These are phyloP conservation scores for Xerocomellus intermedius DNA, from an alignment of 768 basidiomycete genomes.

Conservation along the genomic window DNA sequence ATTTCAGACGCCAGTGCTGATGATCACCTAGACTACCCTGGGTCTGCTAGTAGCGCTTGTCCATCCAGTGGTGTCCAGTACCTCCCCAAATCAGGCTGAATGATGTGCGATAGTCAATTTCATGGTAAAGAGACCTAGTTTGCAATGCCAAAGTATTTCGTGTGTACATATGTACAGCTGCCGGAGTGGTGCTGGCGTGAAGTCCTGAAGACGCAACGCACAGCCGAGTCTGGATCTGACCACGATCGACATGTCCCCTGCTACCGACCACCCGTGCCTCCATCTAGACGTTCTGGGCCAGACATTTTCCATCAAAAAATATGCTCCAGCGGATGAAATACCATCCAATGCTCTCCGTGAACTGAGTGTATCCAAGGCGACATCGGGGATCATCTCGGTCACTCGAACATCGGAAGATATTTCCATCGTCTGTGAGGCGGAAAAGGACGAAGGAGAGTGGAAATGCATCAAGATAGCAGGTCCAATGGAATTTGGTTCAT, in stretches of 20 bases:
- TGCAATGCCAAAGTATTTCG: not conserved
- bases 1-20: not conserved
- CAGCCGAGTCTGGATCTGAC: not conserved
- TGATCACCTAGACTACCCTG: slow-evolving; percentile 45
- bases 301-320: slow-evolving; percentile 47
- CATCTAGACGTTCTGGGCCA: slow-evolving; percentile 45
- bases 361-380: slow-evolving; percentile 30
- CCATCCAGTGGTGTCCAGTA: slow-evolving; percentile 59
- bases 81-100: slow-evolving; percentile 44
- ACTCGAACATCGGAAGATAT: slow-evolving; percentile 61
- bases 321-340: slow-evolving; percentile 33
- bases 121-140: not conserved
- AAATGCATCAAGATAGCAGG: slow-evolving; percentile 61
- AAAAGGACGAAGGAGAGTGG: slow-evolving; percentile 46
- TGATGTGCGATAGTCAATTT: not conserved
- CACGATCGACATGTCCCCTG: slow-evolving; percentile 38
- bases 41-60: slow-evolving; percentile 44
- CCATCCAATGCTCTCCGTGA: slow-evolving; percentile 25
- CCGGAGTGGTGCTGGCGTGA: not conserved
- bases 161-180: not conserved
- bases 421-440: slow-evolving; percentile 53
- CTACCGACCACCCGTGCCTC: slow-evolving; percentile 44
- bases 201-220: not conserved
- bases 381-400: slow-evolving; percentile 48
- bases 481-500: slow-evolving; percentile 62